Base-by-base conservation (phyloP, 352 stramenopile species). In the Phytopythium cucurbitacearum region DNA sequence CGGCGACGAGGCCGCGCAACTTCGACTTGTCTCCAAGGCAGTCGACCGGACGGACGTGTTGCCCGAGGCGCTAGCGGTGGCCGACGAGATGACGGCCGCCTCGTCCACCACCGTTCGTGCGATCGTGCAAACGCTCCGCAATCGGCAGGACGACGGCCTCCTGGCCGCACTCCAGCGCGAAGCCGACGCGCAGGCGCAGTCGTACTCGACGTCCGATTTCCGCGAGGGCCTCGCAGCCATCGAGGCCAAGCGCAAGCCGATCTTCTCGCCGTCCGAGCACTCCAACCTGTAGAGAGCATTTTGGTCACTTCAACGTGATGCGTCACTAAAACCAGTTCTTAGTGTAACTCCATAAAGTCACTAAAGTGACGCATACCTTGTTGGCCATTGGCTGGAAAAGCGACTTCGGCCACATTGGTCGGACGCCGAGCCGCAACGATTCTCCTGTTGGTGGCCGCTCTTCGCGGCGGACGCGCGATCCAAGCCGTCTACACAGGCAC, bases 131-230 rank as follows among this genome's bases (percentile, higher is more conserved):
- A 87, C 77, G 32, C 66, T 95, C 3, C 76, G 89, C 40, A 55
- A 76, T 28, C 11, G 15, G 43, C 48, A 79, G 61, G 85, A 97
- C 43, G 57, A 70, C 3, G 82, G 80, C 4, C 70, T 96, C 12
- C 71, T 81, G 1, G 53, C 63, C 28, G 73, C 85, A 2, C 65
- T 97, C 11, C 66, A 79, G 49, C 67, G 82, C 28, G 85, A 95
- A 60, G 78, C 88, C 7, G 74, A 94, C 62, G 67, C 73, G 4
- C 86, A 96, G 56, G 76, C 81, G 32, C 73, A 89, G 40, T 94
- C 82, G 47, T 97, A 95, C 61, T 73, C 73, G 34, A 79, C 76
- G 0, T 40, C 51, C 0, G 87, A 97, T 71, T 93, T 89, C 76
- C 66, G 61, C 7, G 84, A 91, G 60, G 89, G 87, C 15, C 64